Base-by-base conservation (phyloP, 768 basidiomycete species). In the Leccinellum rugosiceps region DNA sequence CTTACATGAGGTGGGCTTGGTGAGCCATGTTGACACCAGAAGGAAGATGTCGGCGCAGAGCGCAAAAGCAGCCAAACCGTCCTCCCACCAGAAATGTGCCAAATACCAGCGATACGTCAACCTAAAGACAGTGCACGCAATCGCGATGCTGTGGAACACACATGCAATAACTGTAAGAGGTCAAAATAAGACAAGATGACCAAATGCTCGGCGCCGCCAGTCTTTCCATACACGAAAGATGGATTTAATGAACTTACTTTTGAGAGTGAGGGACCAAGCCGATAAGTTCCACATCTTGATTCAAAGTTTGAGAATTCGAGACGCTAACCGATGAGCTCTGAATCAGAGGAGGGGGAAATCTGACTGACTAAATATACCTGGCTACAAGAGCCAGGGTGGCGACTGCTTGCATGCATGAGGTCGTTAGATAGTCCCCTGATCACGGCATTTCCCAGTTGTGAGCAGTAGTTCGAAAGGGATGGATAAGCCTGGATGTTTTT, bases 71-170 rank as follows among this genome's bases (percentile, higher is more conserved):
- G 64, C 68, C 62, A 60, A 68, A 6, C 46, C 57, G 32, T 72
- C 72, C 41, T 73, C 70, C 72, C 70, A 72, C 66, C 72, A 68
- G 19, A 70, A 70, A 17, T 49, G 48, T 4, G 52, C 31, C 50
- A 53, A 66, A 38, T 59, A 50, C 58, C 59, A 59, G 28, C 68
- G 63, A 51, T 66, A 66, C 4, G 15, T 1, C 8, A 73, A 17
- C 50, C 70, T 60, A n/a, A 68, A 65, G 4, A 63, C 6, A 7
- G 70, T 73, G 50, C 60, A 55, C 15, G 54, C 31, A 17, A 73
- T 65, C 21, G 69, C 69, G 2, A 61, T 48, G 2, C 57, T n/a
- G 3, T 71, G 69, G 15, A 59, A 63, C 6, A 43, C 26, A 21
- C 41, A 46, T 9, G 56, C 60, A 43, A 62, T 48, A 25, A 65